Percentiles rank a stretch among this genome's conserved stretches.
Conservation (phyloP, 306 rosid species). For the Cyamopsis tetragonoloba region DNA sequence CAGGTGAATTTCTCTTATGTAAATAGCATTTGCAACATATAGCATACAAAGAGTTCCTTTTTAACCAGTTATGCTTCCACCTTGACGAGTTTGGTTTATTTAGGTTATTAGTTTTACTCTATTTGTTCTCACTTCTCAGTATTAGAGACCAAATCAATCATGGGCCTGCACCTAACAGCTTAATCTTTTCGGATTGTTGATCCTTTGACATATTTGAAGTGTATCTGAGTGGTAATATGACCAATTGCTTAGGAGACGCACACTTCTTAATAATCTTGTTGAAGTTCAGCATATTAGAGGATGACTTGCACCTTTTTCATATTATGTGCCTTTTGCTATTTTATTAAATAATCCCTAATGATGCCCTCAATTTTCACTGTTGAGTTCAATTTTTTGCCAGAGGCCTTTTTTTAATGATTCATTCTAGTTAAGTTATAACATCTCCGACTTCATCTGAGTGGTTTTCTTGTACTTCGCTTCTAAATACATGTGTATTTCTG, state of each 20-base stretch:
- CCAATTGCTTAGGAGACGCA: background rate
- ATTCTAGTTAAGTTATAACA: background rate
- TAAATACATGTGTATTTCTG: background rate
- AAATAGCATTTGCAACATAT: background rate
- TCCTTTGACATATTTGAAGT: background rate
- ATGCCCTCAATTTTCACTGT: background rate
- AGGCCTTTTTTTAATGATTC: background rate
- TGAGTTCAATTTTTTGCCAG: background rate
- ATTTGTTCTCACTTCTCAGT: background rate
- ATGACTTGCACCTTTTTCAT: background rate
- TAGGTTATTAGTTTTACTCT: background rate
- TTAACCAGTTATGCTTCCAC: background rate
- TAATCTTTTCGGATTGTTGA: background rate
- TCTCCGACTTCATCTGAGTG: background rate
- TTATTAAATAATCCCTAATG: background rate
- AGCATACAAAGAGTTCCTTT: background rate
- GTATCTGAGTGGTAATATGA: background rate
- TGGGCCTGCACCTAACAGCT: background rate
- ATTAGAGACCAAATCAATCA: background rate
- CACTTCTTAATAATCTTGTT: background rate
- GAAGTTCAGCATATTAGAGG: background rate
- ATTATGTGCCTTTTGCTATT: background rate
- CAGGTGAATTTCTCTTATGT: constrained; percentile 46
- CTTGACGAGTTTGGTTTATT: background rate
- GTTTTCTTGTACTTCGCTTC: background rate